These are phyloP conservation scores for Lactarius hengduanensis DNA, from an alignment of 768 basidiomycete species.

Conservation along the genomic window DNA sequence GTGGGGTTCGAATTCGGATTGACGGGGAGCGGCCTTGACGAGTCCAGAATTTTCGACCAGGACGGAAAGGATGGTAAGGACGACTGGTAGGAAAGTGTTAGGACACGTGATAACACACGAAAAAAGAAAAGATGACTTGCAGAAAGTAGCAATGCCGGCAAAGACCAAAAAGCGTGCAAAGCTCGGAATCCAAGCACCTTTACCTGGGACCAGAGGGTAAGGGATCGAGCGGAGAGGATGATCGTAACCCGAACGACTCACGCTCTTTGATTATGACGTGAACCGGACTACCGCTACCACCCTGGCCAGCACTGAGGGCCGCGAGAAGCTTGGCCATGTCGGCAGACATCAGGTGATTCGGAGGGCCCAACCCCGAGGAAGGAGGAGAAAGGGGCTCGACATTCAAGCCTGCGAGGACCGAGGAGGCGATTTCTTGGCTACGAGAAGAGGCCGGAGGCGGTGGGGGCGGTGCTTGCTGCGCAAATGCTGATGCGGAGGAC, in stretches of 20 bases:
- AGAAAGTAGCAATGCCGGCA: slow-evolving; percentile 58
- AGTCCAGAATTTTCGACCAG: slow-evolving; percentile 92
- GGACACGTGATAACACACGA: not conserved
- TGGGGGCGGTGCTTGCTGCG: slow-evolving; percentile 5
- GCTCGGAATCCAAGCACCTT: slow-evolving; percentile 63
- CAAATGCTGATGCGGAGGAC: slow-evolving; percentile 13
- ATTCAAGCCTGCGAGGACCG: slow-evolving; percentile 35
- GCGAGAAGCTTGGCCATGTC: slow-evolving; percentile 47
- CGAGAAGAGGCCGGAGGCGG: slow-evolving; percentile 31
- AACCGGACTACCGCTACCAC: slow-evolving; percentile 58
- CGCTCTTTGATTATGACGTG: slow-evolving; percentile 82
- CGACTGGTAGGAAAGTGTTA: slow-evolving; percentile 44
- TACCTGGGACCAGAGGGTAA: slow-evolving; percentile 45
- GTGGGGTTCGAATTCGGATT: slow-evolving; percentile 78
- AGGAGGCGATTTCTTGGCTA: slow-evolving; percentile 46
- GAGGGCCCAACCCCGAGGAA: slow-evolving; percentile 7
- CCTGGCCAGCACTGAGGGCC: slow-evolving; percentile 44
- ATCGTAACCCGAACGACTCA: slow-evolving; percentile 38
- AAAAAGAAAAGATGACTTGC: slow-evolving; percentile 42
- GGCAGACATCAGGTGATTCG: slow-evolving; percentile 22
- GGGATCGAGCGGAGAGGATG: not conserved
- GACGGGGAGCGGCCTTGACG: slow-evolving; percentile 81
- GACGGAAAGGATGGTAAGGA: slow-evolving; percentile 83
- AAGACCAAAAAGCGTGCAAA: slow-evolving; percentile 61
- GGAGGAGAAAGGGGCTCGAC: slow-evolving; percentile 9